Conservation (phyloP, 192 early-diverging fungal genomes). For the Diversispora epigaea region DNA sequence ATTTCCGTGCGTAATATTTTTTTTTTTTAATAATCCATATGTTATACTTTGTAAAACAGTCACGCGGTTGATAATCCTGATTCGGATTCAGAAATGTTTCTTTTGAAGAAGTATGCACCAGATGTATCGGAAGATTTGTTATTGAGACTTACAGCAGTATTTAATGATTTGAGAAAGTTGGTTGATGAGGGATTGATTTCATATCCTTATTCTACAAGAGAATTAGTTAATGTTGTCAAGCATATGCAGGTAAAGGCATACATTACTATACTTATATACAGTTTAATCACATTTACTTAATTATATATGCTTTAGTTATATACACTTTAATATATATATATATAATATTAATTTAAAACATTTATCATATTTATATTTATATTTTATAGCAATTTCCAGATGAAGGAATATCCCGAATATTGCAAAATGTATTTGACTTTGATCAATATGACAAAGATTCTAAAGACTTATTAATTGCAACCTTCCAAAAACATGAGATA, state of each 20-base stretch:
- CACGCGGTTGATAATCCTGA: constrained; percentile 81
- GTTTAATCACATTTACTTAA: not conserved
- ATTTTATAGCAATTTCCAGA: constrained; percentile 54
- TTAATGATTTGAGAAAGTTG: constrained; percentile 66
- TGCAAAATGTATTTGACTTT: constrained; percentile 83
- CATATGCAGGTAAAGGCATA: constrained; percentile 59
- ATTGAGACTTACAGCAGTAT: constrained; percentile 63
- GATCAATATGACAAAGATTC: constrained; percentile 71
- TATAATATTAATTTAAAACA: too few species aligned
- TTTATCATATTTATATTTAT: not conserved
- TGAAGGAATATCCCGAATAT: constrained; percentile 64
- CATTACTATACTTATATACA: not conserved
- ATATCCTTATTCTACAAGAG: constrained; percentile 82
- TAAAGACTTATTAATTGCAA: constrained; percentile 68
- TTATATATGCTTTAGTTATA: too few species aligned
- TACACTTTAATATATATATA: too few species aligned
- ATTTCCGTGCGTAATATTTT: not conserved
- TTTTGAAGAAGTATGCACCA: constrained; percentile 71
- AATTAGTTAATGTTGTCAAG: constrained; percentile 74
- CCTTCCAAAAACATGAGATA: constrained; percentile 71
- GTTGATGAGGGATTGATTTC: constrained; percentile 75
- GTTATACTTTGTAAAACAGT: constrained; percentile 11
- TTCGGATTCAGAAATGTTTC: constrained; percentile 66
- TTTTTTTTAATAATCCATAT: not conserved
- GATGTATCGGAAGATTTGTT: constrained; percentile 68